Base-by-base conservation (phyloP, 345 rosid species). In the Eucalyptus curtisii region DNA sequence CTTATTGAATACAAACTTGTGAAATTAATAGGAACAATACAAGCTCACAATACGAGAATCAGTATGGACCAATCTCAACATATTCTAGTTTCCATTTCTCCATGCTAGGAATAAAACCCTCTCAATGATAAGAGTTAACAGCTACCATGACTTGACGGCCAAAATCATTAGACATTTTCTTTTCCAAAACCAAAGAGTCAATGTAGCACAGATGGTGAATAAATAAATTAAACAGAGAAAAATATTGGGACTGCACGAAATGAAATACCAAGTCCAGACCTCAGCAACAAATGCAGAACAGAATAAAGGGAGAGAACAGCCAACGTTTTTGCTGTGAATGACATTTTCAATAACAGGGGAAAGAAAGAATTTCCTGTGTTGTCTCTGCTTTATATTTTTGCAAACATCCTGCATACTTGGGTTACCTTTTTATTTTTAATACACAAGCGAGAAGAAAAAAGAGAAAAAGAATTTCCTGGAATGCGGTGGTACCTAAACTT, bases 401-500 rank as follows among this genome's bases (percentile, higher is more conserved):
- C 82, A 37, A 76, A 76, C 25, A 76, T 76, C 47, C 82, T 20
- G 5, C 42, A 5, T 19, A 10, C 82, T 76, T 76, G 27, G 47
- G 6, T 37, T 10, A 20, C 47, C 82, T 37, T 76, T 76, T 20
- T 10, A 19, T 10, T 0, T 76, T 76, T 76, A 37, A 76, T 10
- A 19, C 25, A 76, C 45, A 8, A 42, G 47, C 7, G 3, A 31
- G n/a, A 20, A 57, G n/a, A n/a, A 57, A 40, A 52, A 37, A 48
- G 17, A 30, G 9, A 87, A 68, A 13, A 40, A 40, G 0, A 33
- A 44, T n/a, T 61, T 68, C 31, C n/a, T 87, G 45, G 48, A 66
- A 64, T 31, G 40, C 37, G 88, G 31, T 33, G 68, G 86, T 96
- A 97, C 99, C 99, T 97, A 91, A 98, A 93, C 87, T 93, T 95